Evolutionary conservation across 805 yeast species (phyloP), one percentile per base, ranked within the genome.

Genomic region (Hermanozyma aechmeae): DNA sequence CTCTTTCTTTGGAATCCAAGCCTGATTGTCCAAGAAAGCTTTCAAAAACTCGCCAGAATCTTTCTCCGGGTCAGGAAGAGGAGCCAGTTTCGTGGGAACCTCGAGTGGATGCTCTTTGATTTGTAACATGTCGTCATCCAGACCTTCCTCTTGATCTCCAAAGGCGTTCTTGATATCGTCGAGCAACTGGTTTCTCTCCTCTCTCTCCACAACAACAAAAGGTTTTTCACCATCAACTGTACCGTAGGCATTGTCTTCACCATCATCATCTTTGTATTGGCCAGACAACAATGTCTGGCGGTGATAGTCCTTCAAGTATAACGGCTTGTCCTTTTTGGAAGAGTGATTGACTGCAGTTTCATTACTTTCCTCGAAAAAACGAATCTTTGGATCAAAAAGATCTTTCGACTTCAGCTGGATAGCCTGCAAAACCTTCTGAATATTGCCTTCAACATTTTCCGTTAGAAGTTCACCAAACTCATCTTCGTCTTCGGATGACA

Each of bases 271-370:
- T 23, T 62, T 65, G 14, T 70, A 71, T 24, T 65, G 68, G 8
- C 87, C 89, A 3, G 76, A 64, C n/a, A 92, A 59, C 20, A 87
- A 54, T 40, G 76, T 80, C 75, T 74, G 73, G 51, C 97, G 69
- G 50, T 92, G 96, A 48, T 87, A 92, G 52, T 92, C 98, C 43
- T 87, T 86, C 53, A 92, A 69, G 51, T 79, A 84, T 32, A 92
- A 64, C 7, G 97, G 96, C 48, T 82, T 83, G 20, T 41, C 51
- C 24, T 40, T 42, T 4, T 31, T 29, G 4, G 29, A 27, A 11
- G 30, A 28, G 15, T 30, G 29, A 3, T 40, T 55, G 13, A 63
- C 64, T 3, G 54, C 59, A 7, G 20, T 10, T 10, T 17, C 10
- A 14, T 68, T 77, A 3, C 76, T 68, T 13, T 78, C 81, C 3